A percentile compares a stretch with the other conserved stretches of the same genome.
These are phyloP conservation scores for Farysia itapuensis DNA, from an alignment of 1,284 basidiomycete species.

Conservation along the genomic window DNA sequence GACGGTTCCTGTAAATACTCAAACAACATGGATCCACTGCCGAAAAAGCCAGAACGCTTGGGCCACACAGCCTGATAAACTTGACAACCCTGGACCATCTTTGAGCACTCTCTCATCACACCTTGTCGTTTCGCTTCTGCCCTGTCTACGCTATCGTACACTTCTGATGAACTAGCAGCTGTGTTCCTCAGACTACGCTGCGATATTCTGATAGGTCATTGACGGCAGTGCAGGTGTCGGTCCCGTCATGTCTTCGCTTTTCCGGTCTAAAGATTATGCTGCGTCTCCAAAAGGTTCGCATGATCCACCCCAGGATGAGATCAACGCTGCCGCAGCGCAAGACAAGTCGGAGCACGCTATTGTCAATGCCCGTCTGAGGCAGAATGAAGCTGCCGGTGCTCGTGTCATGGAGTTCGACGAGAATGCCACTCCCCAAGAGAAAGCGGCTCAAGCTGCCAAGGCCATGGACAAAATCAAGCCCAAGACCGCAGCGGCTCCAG, in stretches of 20 bases:
- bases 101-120: no score
- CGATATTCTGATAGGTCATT: no score
- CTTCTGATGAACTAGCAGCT: no score
- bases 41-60: no score
- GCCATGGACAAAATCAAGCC: constrained; percentile 39
- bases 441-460: constrained; percentile 45
- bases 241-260: constrained; percentile 12
- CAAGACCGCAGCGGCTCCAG: constrained; percentile 15
- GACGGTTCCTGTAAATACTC: no score
- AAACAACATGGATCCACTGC: no score
- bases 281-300: background rate
- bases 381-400: constrained; percentile 45
- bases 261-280: constrained; percentile 30
- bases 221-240: no score
- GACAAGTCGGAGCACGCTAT: constrained; percentile 30
- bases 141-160: no score
- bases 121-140: no score
- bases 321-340: constrained; percentile 26
- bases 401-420: constrained; percentile 50
- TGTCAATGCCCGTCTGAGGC: constrained; percentile 18
- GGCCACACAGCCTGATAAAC: no score
- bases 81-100: no score
- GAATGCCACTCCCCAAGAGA: constrained; percentile 51
- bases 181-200: no score
- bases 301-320: constrained; percentile 17